phyloP scores from a whole-genome alignment of 176 grass and related monocot species.

The Neostapfia colusana region DNA sequence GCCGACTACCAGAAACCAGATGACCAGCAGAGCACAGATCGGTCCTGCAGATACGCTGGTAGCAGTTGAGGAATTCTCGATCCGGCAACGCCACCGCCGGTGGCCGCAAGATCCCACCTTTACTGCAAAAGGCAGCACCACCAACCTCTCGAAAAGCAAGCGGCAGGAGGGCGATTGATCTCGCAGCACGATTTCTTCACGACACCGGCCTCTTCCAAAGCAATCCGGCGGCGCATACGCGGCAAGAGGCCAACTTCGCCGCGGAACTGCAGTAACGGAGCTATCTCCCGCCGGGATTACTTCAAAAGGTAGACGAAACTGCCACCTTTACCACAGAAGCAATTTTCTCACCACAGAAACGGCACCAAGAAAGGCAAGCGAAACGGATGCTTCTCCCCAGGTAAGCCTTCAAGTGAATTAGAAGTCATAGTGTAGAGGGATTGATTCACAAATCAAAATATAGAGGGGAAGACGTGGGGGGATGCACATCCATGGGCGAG shows the following conservation, averaged over 20 bases:
- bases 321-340: conserved; percentile 13
- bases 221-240: conserved; percentile 22
- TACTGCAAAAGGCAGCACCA: conserved; percentile 32
- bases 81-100: conserved; percentile 35
- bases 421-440: neutral
- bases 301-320: conserved; percentile 1
- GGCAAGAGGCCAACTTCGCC: conserved; percentile 7
- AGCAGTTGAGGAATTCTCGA: conserved; percentile 25
- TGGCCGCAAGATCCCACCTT: conserved; percentile 45
- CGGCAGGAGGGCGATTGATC: neutral
- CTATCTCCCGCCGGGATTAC: conserved; percentile 28
- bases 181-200: conserved; percentile 35
- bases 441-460: neutral
- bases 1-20: neutral
- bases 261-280: conserved; percentile 17
- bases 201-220: conserved; percentile 9
- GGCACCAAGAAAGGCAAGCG: neutral
- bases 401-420: neutral
- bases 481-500: conserved; percentile 7
- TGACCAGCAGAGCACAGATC: neutral
- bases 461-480: neutral
- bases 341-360: conserved; percentile 1
- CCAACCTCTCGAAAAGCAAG: conserved; percentile 35
- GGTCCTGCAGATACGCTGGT: neutral
- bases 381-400: conserved; percentile 20